These are phyloP conservation scores for Russula ochroleuca DNA, from an alignment of 768 basidiomycete species.

Conservation along the genomic window DNA sequence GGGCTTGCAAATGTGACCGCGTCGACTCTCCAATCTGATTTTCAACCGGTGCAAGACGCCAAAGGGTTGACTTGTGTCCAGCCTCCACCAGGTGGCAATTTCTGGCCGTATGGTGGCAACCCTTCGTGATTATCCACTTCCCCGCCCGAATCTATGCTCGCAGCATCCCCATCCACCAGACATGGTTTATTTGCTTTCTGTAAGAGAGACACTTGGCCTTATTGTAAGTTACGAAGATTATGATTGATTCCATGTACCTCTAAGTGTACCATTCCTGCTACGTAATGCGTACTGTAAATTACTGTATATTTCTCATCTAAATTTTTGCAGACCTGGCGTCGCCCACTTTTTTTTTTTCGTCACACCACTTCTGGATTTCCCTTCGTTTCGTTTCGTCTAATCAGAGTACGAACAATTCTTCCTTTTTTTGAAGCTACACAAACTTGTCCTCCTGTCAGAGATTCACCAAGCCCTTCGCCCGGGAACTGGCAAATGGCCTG, in stretches of 20 bases:
- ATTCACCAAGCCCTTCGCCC: too few species aligned
- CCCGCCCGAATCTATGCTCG: slow-evolving; percentile 47
- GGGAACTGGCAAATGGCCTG: too few species aligned
- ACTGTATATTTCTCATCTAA: neutral
- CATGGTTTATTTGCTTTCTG: slow-evolving; percentile 44
- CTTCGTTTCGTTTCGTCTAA: neutral
- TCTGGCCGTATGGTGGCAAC: slow-evolving; percentile 65
- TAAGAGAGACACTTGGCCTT: too few species aligned
- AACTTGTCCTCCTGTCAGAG: too few species aligned
- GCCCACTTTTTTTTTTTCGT: too few species aligned
- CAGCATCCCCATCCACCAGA: too few species aligned
- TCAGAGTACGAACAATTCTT: too few species aligned
- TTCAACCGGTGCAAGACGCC: slow-evolving; percentile 48
- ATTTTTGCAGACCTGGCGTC: neutral
- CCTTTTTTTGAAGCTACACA: too few species aligned
- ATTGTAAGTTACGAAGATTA: neutral
- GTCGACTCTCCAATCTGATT: slow-evolving; percentile 49
- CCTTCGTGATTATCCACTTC: slow-evolving; percentile 45
- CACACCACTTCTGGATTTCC: too few species aligned
- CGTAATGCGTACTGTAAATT: neutral
- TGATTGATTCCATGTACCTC: too few species aligned
- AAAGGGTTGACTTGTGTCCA: slow-evolving; percentile 61
- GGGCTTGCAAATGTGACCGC: slow-evolving; percentile 42
- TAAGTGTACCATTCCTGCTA: neutral
- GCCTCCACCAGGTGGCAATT: slow-evolving; percentile 62